phyloP scores from a whole-genome alignment of 768 basidiomycete genomes.

The Pisolithus albus region DNA sequence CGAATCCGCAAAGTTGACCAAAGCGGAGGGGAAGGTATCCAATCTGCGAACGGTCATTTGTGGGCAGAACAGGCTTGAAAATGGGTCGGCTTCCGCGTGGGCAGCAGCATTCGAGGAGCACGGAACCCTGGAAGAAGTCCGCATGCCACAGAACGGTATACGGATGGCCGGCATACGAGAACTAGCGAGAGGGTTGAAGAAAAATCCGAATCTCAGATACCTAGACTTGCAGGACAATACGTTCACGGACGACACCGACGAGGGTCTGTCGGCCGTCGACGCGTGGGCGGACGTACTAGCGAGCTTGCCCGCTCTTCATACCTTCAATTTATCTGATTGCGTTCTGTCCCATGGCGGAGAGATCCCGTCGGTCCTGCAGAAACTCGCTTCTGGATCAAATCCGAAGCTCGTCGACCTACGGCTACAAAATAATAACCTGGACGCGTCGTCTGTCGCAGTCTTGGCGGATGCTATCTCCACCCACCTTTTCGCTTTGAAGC shows the following conservation, averaged over 20 bases:
- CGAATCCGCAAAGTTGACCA: conserved; percentile 64
- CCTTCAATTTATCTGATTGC: conserved; percentile 91
- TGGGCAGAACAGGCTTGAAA: conserved; percentile 93
- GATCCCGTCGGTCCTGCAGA: conserved; percentile 55
- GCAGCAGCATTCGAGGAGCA: conserved; percentile 85
- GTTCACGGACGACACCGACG: conserved; percentile 60
- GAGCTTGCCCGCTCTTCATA: conserved; percentile 62
- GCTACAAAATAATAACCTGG: conserved; percentile 90
- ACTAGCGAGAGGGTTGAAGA: conserved; percentile 67
- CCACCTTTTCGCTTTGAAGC: conserved; percentile 52
- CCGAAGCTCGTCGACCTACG: conserved; percentile 67
- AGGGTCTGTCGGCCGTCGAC: conserved; percentile 42
- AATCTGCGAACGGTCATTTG: conserved; percentile 78
- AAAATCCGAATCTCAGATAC: conserved; percentile 57
- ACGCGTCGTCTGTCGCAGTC: conserved; percentile 56
- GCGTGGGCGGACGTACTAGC: conserved; percentile 61
- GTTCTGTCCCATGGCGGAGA: conserved; percentile 79
- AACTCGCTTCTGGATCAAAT: conserved; percentile 64
- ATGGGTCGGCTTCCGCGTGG: conserved; percentile 79
- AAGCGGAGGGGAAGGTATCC: conserved; percentile 60
- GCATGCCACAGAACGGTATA: conserved; percentile 98
- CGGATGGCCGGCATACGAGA: conserved; percentile 83
- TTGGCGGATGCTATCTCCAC: conserved; percentile 60
- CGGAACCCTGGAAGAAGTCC: conserved; percentile 72
- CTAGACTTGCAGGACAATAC: conserved; percentile 94